These are phyloP conservation scores for Dujonia santamariae DNA, from an alignment of 1,139 yeast genomes.

Conservation along the genomic window DNA sequence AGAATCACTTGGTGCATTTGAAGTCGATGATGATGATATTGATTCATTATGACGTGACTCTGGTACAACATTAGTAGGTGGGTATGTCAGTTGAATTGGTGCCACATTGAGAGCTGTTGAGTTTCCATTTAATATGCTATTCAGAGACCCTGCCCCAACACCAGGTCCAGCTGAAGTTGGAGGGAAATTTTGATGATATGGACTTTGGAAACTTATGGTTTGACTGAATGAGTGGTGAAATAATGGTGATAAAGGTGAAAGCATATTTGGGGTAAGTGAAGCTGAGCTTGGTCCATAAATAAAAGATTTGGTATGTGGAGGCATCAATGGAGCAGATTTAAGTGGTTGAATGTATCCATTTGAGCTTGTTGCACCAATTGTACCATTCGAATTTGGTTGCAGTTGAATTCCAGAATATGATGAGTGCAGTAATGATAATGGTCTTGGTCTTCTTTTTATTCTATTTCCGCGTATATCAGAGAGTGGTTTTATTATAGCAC, in stretches of 20 bases:
- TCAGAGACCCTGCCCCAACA: not conserved
- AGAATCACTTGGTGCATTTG: too few species aligned
- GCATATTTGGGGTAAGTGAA: constrained; percentile 31
- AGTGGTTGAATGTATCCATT: constrained; percentile 2
- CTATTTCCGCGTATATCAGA: constrained; percentile 1
- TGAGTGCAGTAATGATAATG: constrained; percentile 38
- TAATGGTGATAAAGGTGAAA: constrained; percentile 41
- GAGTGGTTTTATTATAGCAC: constrained; percentile 4
- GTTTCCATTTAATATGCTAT: too few species aligned
- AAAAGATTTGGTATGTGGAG: constrained; percentile 13
- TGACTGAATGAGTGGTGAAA: constrained; percentile 39
- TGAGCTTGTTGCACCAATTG: not conserved
- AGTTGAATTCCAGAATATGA: constrained; percentile 10
- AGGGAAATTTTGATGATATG: not conserved
- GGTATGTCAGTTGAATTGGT: too few species aligned
- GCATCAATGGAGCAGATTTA: constrained; percentile 7
- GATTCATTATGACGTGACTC: too few species aligned
- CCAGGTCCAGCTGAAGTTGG: constrained; percentile 1
- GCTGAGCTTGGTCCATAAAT: constrained; percentile 20
- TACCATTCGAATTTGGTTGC: not conserved
- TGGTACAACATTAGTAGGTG: too few species aligned
- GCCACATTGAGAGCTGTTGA: too few species aligned
- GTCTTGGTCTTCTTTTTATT: constrained; percentile 38
- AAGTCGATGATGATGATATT: too few species aligned
- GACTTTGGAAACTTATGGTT: constrained; percentile 11